Evolutionary conservation across 2,329 filamentous ascomycete genomes (phyloP), one percentile per base, ranked within the genome.

Genomic region (Xylariaceae sp.): DNA sequence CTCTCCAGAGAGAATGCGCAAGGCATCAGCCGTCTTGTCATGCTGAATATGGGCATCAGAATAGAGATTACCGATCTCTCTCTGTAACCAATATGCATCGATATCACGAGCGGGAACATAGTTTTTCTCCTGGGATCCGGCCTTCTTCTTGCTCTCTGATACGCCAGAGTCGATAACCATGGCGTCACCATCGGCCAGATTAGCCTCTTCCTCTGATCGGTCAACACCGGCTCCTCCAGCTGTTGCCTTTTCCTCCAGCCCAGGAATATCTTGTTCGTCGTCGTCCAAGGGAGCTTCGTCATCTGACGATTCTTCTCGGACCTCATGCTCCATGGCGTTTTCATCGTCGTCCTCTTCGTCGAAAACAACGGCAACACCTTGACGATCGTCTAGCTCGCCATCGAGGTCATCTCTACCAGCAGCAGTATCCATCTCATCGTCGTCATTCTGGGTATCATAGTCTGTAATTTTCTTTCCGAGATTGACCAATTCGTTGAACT

Each of bases 381-480:
- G 92, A 53, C 91, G 87, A 68, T 97, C 92, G 70, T 97, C 94
- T 53, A 97, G 84, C 72, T 97, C 92, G 35, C 84, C 88, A 51
- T 87, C 82, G 62, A 85, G 85, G 2, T 78, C 79, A 58, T 83
- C 89, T 15, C 79, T 84, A 18, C 79, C 82, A 34, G 85, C 82
- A 59, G 84, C 88, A 68, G 88, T 86, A 35, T 84, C 88, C 79
- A 91, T 89, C 59, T 92, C 87, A 65, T 96, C 93, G 64, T 97
- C 92, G 37, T 97, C 94, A 65, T 97, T 93, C 72, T 97, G 92
- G 45, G 90, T 90, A 74, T 97, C 90, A 74, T 97, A 99, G 73
- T 99, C 94, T 53, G 94, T 99, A 64, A 99, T 96, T 77, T 99
- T 99, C 79, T 99, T 99, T 65, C 92, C 91, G 49, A 99, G 78